Evolutionary conservation across 352 stramenopile genomes (phyloP), one percentile per base, ranked within the genome.

Genomic region (Salisapilia sapeloensis): DNA sequence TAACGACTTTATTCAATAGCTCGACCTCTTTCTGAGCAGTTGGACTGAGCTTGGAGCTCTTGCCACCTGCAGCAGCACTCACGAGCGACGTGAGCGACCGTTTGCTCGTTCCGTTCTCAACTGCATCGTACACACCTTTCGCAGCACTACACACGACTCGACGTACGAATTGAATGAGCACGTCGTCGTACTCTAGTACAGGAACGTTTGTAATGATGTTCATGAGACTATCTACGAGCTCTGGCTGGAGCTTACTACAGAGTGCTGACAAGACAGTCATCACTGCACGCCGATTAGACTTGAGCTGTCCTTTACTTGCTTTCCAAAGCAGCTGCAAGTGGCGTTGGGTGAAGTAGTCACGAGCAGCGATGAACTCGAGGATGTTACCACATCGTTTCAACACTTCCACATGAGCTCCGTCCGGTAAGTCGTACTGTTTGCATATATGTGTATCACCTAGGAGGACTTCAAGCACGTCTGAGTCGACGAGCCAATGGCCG

Each of bases 281-380:
- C 2, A 92, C 52, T 0, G 56, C 53, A 36, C 83, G 86, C 33
- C 65, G 44, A 11, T 69, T 65, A 0, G 76, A 82, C 1, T 53
- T 61, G 13, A 84, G 48, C 36, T 83, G 71, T 29, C 44, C 66
- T 23, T 83, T 54, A 6, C 56, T 65, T 9, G 62, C 72, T 44
- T 67, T 70, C 76, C 76, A 92, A 28, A 92, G 44, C 35, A 87
- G 27, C 18, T 75, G 46, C 23, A 92, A 40, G 35, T 89, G 70
- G 8, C 50, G 51, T 29, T 85, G 62, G 16, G 46, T 76, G 29
- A 89, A 52, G 7, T 71, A 43, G 0, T 58, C 56, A 12, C 71
- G 54, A 10, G 58, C 45, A 3, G 69, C 55, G 7, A 84, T 50
- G 23, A 81, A 81, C 33, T 69, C 52, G 33, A 86, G 69, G 26